Evolutionary conservation across 2,329 filamentous ascomycete genomes (phyloP).

Genomic region (Zasmidium angulare): DNA sequence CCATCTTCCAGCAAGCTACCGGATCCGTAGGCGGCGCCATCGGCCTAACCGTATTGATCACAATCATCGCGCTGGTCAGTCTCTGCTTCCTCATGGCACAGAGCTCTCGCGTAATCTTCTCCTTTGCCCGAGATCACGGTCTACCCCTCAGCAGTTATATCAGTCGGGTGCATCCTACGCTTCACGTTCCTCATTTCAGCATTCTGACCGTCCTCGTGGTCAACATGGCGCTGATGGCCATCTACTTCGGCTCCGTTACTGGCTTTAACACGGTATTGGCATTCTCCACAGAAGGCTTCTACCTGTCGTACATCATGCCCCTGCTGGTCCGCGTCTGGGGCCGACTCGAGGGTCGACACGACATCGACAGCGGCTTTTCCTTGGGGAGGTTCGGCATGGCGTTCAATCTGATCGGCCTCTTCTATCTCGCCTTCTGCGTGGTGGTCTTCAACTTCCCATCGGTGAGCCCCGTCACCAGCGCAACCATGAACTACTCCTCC

Average conservation of each 20-base stretch:
- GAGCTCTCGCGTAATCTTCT: conserved; percentile 13
- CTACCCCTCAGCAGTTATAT: conserved; percentile 16
- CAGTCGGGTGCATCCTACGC: neutral
- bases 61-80: conserved; percentile 1
- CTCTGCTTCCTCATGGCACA: neutral
- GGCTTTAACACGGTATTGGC: neutral
- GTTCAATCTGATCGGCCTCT: conserved; percentile 48
- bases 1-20: conserved; percentile 9
- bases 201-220: neutral
- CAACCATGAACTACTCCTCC: conserved; percentile 57
- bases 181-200: neutral
- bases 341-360: conserved; percentile 42
- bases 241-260: neutral
- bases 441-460: conserved; percentile 51
- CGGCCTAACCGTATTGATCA: conserved; percentile 6
- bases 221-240: neutral
- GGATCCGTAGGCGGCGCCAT: conserved; percentile 7
- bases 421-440: conserved; percentile 58
- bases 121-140: conserved; percentile 20
- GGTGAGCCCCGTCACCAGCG: conserved; percentile 25
- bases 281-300: conserved; percentile 54
- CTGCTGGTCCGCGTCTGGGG: conserved; percentile 51
- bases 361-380: conserved; percentile 45
- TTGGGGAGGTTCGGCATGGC: conserved; percentile 43
- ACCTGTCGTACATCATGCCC: conserved; percentile 57